Evolutionary conservation across 2,329 filamentous ascomycete species (phyloP).

Genomic region (Ophiognomonia clavigignenti-juglandacearum): DNA sequence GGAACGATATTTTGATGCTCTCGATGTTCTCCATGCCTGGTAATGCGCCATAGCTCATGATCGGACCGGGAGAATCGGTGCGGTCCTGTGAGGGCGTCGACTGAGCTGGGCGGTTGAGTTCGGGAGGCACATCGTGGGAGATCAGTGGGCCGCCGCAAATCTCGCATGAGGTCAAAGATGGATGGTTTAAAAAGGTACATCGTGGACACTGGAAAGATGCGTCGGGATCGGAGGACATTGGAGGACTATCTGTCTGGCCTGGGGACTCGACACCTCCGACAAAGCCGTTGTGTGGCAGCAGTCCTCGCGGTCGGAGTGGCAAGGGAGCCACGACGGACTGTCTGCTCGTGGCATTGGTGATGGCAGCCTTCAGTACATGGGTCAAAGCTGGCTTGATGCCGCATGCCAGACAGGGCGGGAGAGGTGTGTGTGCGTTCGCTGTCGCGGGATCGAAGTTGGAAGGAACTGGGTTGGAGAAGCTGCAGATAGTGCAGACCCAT

Average conservation of each 20-base stretch:
- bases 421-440: slow-evolving; percentile 70
- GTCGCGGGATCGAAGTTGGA: slow-evolving; percentile 87
- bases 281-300: slow-evolving; percentile 9
- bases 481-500: slow-evolving; percentile 95
- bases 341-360: slow-evolving; percentile 65
- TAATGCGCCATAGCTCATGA: slow-evolving; percentile 39
- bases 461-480: slow-evolving; percentile 87
- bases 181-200: slow-evolving; percentile 92
- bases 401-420: slow-evolving; percentile 86
- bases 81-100: slow-evolving; percentile 31
- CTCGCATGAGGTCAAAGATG: slow-evolving; percentile 79
- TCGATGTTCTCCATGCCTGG: slow-evolving; percentile 56
- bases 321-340: slow-evolving; percentile 25
- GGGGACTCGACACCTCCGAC: slow-evolving; percentile 15
- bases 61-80: slow-evolving; percentile 74
- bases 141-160: slow-evolving; percentile 79
- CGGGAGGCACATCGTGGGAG: slow-evolving; percentile 42
- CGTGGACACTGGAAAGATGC: slow-evolving; percentile 66
- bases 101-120: slow-evolving; percentile 33
- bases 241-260: slow-evolving; percentile 7
- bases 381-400: slow-evolving; percentile 87
- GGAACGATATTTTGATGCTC: slow-evolving; percentile 86
- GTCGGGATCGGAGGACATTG: slow-evolving; percentile 25
- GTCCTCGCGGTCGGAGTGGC: slow-evolving; percentile 24
- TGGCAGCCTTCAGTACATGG: slow-evolving; percentile 80